Evolutionary conservation across 345 rosid genomes (phyloP), one percentile per base, ranked within the genome.

Genomic region (Brassica juncea): DNA sequence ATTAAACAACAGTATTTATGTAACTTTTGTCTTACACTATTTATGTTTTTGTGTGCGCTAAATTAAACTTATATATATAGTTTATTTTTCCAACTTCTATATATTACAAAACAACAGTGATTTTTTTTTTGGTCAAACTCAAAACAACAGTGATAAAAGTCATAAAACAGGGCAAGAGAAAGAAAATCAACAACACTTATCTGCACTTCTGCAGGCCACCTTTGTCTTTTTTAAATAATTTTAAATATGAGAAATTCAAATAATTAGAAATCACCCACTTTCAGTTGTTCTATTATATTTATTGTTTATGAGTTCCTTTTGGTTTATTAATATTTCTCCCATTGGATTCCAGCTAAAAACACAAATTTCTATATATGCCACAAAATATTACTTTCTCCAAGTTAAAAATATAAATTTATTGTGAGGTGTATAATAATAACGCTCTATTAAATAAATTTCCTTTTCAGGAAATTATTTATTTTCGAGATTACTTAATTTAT

Each of bases 331-430:
- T 35, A 25, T 68, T 54, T 14, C 49, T 11, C 63, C 73, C 87
- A 86, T 71, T 81, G 82, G 84, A 88, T 89, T 87, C 89, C 89
- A 88, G 80, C 89, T 79, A 64, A 84, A 85, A 82, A 84, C 85
- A 77, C 71, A 84, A 74, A 75, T 72, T 81, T 80, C 75, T 69
- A 69, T 70, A 79, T 30, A 59, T 73, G 37, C 49, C 77, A 59
- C 14, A 57, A 2, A 37, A 54, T 6, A 54, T 15, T 27, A 66
- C 23, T 59, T 12, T 73, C 30, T 59, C 62, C 9, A 0, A 31
- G 19, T 10, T 74, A 61, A 69, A 73, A 73, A 74, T 74, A 70
- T 19, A 80, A 68, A 54, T 62, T 57, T 37, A 39, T 28, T 28
- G 59, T 74, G 75, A 52, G 71, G 65, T 74, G 78, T 69, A 68